Conservation (phyloP, 2,329 filamentous ascomycete species). For the Aspergillus awamori region DNA sequence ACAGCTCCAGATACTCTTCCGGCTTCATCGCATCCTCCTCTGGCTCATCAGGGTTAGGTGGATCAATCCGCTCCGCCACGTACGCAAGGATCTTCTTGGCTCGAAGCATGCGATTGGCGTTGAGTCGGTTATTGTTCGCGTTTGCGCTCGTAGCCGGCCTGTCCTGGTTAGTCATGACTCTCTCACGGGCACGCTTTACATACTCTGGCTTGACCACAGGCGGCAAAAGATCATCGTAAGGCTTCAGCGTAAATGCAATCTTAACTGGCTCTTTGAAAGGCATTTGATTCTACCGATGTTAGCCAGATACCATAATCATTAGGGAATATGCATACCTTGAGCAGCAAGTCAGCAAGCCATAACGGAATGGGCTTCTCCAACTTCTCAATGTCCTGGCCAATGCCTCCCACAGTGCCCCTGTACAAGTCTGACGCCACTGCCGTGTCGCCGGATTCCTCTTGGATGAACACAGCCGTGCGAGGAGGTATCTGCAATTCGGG, state of each 20-base stretch:
- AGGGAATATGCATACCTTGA: conserved; percentile 57
- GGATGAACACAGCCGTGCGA: conserved; percentile 64
- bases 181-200: conserved; percentile 45
- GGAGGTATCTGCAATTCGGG: conserved; percentile 48
- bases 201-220: conserved; percentile 72
- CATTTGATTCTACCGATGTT: conserved; percentile 65
- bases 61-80: conserved; percentile 87
- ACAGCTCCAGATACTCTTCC: conserved; percentile 92
- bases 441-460: conserved; percentile 65
- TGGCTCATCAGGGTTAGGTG: conserved; percentile 60
- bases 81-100: conserved; percentile 94
- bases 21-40: conserved; percentile 68
- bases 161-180: background rate
- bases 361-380: conserved; percentile 85
- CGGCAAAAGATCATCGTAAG: conserved; percentile 74
- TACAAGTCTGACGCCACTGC: conserved; percentile 81
- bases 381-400: conserved; percentile 75
- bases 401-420: conserved; percentile 78
- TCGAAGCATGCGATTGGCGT: conserved; percentile 94
- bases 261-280: conserved; percentile 91
- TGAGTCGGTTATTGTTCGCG: conserved; percentile 73
- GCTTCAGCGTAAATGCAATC: conserved; percentile 89
- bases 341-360: conserved; percentile 87
- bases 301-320: background rate
- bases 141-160: conserved; percentile 30